Evolutionary conservation across 768 basidiomycete genomes (phyloP), one percentile per base, ranked within the genome.

Genomic region (Mycena capillaripes): DNA sequence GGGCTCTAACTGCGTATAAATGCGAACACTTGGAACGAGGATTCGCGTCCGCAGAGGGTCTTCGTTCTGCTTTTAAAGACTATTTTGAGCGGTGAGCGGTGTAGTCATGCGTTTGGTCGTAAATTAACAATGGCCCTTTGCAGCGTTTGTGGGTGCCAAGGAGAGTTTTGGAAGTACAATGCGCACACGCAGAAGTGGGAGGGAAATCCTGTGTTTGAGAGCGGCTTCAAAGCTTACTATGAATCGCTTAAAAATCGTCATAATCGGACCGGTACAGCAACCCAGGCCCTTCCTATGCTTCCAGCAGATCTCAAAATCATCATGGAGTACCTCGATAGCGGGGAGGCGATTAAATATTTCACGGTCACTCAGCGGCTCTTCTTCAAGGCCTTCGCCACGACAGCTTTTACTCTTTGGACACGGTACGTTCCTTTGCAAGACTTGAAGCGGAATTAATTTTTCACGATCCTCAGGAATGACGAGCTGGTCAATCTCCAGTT

Each of bases 221-320:
- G 61, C n/a, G 67, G 69, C 40, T 76, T 68, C 64, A 70, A 73
- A 59, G 63, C 63, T 4, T 76, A 76, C 61, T 76, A 60, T 34
- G 72, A 70, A 42, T 76, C 75, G 7, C 69, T 74, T 50, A 76
- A 75, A 34, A 77, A 75, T 29, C 46, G 61, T 8, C 53, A 73
- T 42, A 76, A 70, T 53, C 70, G 63, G 25, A 76, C 70, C 0
- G 56, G 55, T 50, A 72, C 68, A 29, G 42, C 76, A 17, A 74
- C 50, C 9, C 76, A 77, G 46, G 75, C 70, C 1, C 72, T 77
- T 27, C 76, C 76, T 6, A 76, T 77, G 76, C 72, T 77, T 23
- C 75, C 74, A 11, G 61, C 70, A n/a, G 73, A 71, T 58, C 61
- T 76, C 30, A 74, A 74, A 40, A 42, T 74, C 6, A 76, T 76